A percentile compares a stretch with the other conserved stretches of the same genome.
phyloP scores from a whole-genome alignment of 2,329 filamentous ascomycete genomes.

The Fusarium sp. region DNA sequence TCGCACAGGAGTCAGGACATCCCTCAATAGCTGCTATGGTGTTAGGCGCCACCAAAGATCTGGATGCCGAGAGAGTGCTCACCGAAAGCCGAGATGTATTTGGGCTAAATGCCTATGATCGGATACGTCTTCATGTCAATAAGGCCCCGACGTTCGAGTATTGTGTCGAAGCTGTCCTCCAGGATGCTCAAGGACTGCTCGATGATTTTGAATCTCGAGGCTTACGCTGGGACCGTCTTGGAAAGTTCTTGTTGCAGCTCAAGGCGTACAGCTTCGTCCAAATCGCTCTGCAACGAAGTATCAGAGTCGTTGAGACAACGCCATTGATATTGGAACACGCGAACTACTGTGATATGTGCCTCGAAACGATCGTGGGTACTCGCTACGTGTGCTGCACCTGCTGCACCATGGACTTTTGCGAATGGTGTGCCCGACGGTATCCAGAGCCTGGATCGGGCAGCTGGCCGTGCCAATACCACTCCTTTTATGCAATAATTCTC shows the following conservation, averaged over 20 bases:
- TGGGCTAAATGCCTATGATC: slow-evolving; percentile 26
- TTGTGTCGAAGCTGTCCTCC: slow-evolving; percentile 23
- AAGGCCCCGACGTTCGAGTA: not conserved
- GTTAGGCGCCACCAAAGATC: slow-evolving; percentile 18
- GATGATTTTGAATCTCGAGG: slow-evolving; percentile 8
- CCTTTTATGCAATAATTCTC: slow-evolving; percentile 9
- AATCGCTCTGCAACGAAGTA: slow-evolving; percentile 27
- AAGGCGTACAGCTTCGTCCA: slow-evolving; percentile 28
- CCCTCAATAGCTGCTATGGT: slow-evolving; percentile 25
- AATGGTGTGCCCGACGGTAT: slow-evolving; percentile 8
- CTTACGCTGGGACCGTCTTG: slow-evolving; percentile 27
- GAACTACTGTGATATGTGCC: slow-evolving; percentile 28
- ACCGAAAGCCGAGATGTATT: slow-evolving; percentile 31
- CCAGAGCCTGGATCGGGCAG: slow-evolving; percentile 21
- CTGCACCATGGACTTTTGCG: slow-evolving; percentile 26
- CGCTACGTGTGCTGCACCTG: slow-evolving; percentile 22
- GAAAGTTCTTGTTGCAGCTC: slow-evolving; percentile 28
- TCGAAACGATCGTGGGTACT: slow-evolving; percentile 10
- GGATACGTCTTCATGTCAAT: slow-evolving; percentile 8
- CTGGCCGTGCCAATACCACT: slow-evolving; percentile 29
- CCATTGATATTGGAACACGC: slow-evolving; percentile 26
- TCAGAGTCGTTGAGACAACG: slow-evolving; percentile 12
- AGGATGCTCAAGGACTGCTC: slow-evolving; percentile 23
- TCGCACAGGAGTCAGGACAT: slow-evolving; percentile 25
- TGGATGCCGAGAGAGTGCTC: slow-evolving; percentile 11